Base-by-base conservation (phyloP, 495 filamentous ascomycete genomes). In the Aspergillus asperescens region DNA sequence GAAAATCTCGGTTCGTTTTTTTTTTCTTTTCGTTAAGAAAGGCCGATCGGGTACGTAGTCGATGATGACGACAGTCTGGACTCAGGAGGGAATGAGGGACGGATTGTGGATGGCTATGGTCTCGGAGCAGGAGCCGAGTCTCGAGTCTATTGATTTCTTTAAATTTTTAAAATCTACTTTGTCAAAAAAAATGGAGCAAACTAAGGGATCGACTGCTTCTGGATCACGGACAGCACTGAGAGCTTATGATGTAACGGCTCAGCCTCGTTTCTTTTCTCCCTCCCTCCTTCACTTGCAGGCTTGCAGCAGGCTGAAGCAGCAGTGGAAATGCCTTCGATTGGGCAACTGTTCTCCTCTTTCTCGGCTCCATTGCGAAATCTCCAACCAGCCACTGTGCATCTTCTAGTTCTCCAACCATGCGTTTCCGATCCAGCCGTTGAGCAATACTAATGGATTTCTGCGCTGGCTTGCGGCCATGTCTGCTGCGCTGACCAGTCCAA, bases 341-440 rank as follows among this genome's bases (percentile, higher is more conserved):
- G n/a, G n/a, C n/a, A n/a, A n/a, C n/a, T n/a, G n/a, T n/a, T n/a
- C 23, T 43, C 40, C 45, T 49, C 28, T 10, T 20, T 41, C 22
- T 41, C 20, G 27, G 24, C 28, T 44, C 35, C 45, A 34, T 13
- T 22, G 35, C n/a, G 41, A 29, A 46, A 7, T 12, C 35, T 25
- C 20, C 22, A 37, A 16, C 54, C 54, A 56, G 54, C 54, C 54
- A 56, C 47, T 38, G 27, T 25, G 29, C 42, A 23, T 41, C 39
- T 29, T 44, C 40, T 19, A 37, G 41, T 27, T 52, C 29, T 38
- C 55, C 55, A 57, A 57, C 55, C 55, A 49, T 53, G 50, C 39
- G 23, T 48, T 52, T 52, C 48, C 55, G 49, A 48, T 42, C 55
- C 49, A 52, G 55, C 55, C 55, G 55, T 52, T 25, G 13, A 49